Base-by-base conservation (phyloP, 345 rosid genomes). In the Cardamine resedifolia region DNA sequence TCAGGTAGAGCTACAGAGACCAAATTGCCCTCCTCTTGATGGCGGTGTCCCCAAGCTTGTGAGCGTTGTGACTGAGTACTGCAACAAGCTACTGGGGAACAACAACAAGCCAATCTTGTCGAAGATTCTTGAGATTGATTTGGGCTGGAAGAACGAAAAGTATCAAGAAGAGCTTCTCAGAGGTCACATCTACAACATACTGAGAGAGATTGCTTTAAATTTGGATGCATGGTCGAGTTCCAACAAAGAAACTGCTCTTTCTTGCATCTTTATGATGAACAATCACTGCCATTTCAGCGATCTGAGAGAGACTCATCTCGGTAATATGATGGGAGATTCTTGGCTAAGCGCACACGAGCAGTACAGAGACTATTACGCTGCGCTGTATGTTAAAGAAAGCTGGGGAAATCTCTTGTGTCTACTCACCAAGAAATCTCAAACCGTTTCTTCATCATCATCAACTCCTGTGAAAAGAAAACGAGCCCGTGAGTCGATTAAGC, bases 241-340 rank as follows among this genome's bases (percentile, higher is more conserved):
- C 28, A 82, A 79, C 48, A 48, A 68, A 10, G 83, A 84, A 51
- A 49, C 69, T 1, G 14, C 77, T 7, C 78, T 88, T 27, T 86
- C 92, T 53, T 89, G 79, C 77, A 72, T 94, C 68, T 94, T 89
- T 76, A 91, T 94, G 92, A 89, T 89, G 95, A 91, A 89, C 62
- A 94, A 88, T 69, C 97, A 89, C 63, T 33, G 72, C 66, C 88
- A 91, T 70, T 89, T 94, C 73, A 31, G 73, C 79, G 58, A 70
- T 19, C 77, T 94, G 72, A 73, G 74, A 75, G 90, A 84, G 43
- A 87, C 92, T 10, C 48, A 79, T 48, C 83, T 89, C n/a, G 96
- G 96, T 28, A 72, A 64, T 24, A 68, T 89, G 82, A 88, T 94
- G 93, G 97, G 97, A 68, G 89, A 86, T 5, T 77, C 89, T 51